Percentiles rank a stretch among this genome's conserved stretches.
phyloP scores from a whole-genome alignment of 1,284 basidiomycete genomes.

The Irpex sp. region DNA sequence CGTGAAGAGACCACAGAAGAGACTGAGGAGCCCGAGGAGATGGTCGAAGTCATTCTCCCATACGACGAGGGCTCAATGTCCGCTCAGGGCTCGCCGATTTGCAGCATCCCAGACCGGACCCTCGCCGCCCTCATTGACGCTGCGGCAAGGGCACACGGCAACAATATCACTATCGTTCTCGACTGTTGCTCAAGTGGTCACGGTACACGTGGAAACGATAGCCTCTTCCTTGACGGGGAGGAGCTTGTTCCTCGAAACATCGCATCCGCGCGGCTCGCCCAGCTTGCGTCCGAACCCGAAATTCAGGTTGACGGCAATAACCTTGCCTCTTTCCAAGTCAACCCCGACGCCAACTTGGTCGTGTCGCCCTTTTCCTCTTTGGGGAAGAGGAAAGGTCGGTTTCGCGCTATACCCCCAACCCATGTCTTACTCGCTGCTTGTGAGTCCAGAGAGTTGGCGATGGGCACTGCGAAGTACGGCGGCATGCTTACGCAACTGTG shows the following conservation, averaged over 20 bases:
- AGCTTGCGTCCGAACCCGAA: too few relatives aligned
- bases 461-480: neutral
- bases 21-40: neutral
- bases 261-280: too few relatives aligned
- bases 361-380: too few relatives aligned
- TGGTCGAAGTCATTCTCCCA: constrained; percentile 9
- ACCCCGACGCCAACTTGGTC: too few relatives aligned
- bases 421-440: neutral
- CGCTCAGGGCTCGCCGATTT: neutral
- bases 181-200: constrained; percentile 12
- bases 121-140: constrained; percentile 5
- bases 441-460: neutral
- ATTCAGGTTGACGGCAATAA: too few relatives aligned
- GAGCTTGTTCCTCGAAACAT: neutral
- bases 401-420: too few relatives aligned
- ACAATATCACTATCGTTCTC: constrained; percentile 12
- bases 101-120: constrained; percentile 10
- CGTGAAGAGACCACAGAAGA: neutral
- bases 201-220: constrained; percentile 3
- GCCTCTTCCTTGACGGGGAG: constrained; percentile 13
- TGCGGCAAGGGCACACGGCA: constrained; percentile 2
- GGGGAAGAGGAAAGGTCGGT: too few relatives aligned
- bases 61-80: constrained; percentile 6
- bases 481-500: neutral
- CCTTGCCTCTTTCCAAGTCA: too few relatives aligned